Base-by-base conservation (phyloP, 371 early-diverging fungal species). In the Mycotypha africana region DNA sequence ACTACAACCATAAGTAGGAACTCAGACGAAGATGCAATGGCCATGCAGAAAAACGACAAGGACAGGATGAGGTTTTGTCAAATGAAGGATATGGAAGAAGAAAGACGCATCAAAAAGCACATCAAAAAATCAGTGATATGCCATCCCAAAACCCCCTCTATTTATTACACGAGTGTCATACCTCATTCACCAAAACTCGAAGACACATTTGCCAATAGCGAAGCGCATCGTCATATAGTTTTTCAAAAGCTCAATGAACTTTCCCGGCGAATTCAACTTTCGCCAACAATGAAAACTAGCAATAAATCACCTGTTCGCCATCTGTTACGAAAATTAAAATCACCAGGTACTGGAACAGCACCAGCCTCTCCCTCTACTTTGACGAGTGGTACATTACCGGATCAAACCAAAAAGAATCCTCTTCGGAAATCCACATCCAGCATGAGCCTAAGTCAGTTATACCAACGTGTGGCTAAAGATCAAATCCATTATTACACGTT, bases 71-170 rank as follows among this genome's bases (percentile, higher is more conserved):
- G 62, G 20, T 45, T 61, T 15, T 60, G 62, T 33, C 59, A 62
- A n/a, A 58, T 64, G 45, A 49, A 55, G 44, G 62, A 64, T 31
- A 46, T 62, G 47, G 65, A 67, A 14, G 53, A 60, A 4, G 65
- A 64, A 36, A 49, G 58, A n/a, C 35, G 56, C 8, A 20, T 37
- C 26, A 52, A 49, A 10, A 45, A 55, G 17, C 38, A 30, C 3
- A 59, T 60, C 9, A 65, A 56, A 15, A 45, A 54, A 11, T 67
- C 72, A 2, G 35, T 71, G n/a, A 53, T 71, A 10, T 71, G 65
- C 28, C 72, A 71, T 44, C 72, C 72, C 3, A 53, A 65, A 10
- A 67, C 58, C 28, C 55, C 62, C 1, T 71, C 68, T 0, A 71
- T 65, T 12, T 71, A 71, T 42, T 71, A 56, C 31, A 71, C 72